Base-by-base conservation (phyloP, 1,139 yeast genomes). In the Magnusiomyces suaveolens region DNA sequence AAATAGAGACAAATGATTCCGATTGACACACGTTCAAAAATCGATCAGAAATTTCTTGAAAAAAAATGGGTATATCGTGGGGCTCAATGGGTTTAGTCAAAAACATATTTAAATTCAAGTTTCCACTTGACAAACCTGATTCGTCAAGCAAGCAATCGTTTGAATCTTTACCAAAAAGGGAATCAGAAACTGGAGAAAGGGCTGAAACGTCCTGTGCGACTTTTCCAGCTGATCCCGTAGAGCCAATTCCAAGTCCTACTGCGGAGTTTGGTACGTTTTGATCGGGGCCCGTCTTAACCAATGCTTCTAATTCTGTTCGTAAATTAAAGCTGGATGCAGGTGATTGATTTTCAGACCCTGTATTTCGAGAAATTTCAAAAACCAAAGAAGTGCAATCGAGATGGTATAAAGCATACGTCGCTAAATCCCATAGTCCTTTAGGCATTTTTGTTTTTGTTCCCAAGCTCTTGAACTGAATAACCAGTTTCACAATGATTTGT, bases 121-220 rank as follows among this genome's bases (percentile, higher is more conserved):
- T 6, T 6, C 12, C 12, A 8, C 12, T 29, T 8, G 36, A 29
- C 12, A 12, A 6, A 29, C 25, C 25, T 10, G 10, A 12, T 38
- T 38, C 43, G 10, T n/a, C 43, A 38, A 38, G n/a, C 20, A 38
- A n/a, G 18, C 18, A 10, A 38, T 38, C 43, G n/a, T 12, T 4
- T 16, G 43, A 38, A 16, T 38, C 43, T 4, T 10, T 14, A 16
- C 43, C 43, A 38, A 38, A 43, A 38, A 38, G 50, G 14, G 59
- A 56, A 46, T 63, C 69, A 2, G 65, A 65, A 58, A 64, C 59
- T 1, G 68, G 68, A 1, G 68, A 65, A 25, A 64, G 59, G 10
- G 65, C 62, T 8, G 64, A 59, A 18, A 65, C 59, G 29, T 65
- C 69, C 32, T 48, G 53, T 10, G 48, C 23, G 47, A 50, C 2